Evolutionary conservation across 208 protist species (phyloP), one percentile per base, ranked within the genome.

Genomic region (Porcisia deanei): DNA sequence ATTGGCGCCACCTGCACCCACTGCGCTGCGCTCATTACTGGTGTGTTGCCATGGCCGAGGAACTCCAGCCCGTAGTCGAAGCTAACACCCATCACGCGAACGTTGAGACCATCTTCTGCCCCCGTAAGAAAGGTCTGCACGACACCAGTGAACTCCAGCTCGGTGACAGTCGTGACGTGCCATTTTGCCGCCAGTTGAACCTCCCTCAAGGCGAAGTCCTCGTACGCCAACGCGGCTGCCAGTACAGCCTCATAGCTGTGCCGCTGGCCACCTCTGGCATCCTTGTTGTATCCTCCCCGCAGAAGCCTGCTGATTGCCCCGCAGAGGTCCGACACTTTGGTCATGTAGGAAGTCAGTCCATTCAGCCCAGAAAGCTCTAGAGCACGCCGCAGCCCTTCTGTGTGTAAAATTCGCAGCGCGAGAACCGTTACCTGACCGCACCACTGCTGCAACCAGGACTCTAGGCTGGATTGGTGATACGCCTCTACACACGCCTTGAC

Each of bases 11-110:
- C 49, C 61, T 82, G 78, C 66, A 64, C 75, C 73, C 73, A 75
- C 61, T 75, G 78, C 60, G 68, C 45, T 18, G 80, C 71, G 55
- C 80, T 77, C 73, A 95, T 81, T 49, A 93, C 66, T 20, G 87
- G 81, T 37, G 85, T 22, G 30, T 47, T 73, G 55, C 86, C 77
- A 74, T 92, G 88, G 34, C 94, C 94, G n/a, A 91, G 63, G 79
- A 96, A 95, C 75, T 97, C 94, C 57, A 92, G 84, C 30, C 91
- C 94, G 81, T 97, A 94, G 20, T 79, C 64, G 54, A 91, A 75
- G 20, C 69, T 63, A 59, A 91, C 77, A 22, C 91, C 90, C 37
- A 96, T 79, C 9, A 88, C 79, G 60, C 89, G 82, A 43, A 91
- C 76, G 60, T 52, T 55, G 74, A 95, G 91, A 70, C 80, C 79